A percentile compares a stretch with the other conserved stretches of the same genome.
These are phyloP conservation scores for Potentilla sterilis DNA, from an alignment of 306 rosid genomes.

Conservation along the genomic window DNA sequence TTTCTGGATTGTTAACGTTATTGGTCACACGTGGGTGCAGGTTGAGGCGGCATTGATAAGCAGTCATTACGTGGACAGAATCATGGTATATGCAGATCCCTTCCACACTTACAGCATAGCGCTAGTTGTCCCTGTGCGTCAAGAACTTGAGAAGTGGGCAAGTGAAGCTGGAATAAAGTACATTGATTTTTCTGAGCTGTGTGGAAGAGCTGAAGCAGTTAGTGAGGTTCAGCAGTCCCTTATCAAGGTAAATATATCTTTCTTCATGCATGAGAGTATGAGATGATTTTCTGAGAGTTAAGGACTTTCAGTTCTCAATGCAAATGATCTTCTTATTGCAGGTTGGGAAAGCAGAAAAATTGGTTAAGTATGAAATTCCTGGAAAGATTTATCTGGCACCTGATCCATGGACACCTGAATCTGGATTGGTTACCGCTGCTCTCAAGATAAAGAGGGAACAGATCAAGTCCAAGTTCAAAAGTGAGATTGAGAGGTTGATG, in stretches of 20 bases:
- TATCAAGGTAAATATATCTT: constrained; percentile 54
- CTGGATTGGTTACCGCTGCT: constrained; percentile 93
- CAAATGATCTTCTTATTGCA: constrained; percentile 20
- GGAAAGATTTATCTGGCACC: constrained; percentile 63
- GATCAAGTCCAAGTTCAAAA: constrained; percentile 68
- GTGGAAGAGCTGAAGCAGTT: constrained; percentile 61
- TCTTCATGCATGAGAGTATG: not conserved
- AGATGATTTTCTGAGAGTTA: not conserved
- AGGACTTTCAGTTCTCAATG: not conserved
- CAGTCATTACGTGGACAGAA: constrained; percentile 61
- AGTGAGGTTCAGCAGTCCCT: constrained; percentile 73
- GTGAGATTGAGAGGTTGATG: constrained; percentile 63
- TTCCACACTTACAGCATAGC: constrained; percentile 73
- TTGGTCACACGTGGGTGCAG: constrained; percentile 41
- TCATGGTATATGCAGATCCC: constrained; percentile 84
- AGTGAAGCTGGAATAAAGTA: constrained; percentile 53
- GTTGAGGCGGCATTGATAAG: constrained; percentile 71
- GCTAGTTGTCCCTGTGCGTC: constrained; percentile 54
- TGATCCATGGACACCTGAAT: constrained; percentile 89
- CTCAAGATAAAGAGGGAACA: constrained; percentile 87
- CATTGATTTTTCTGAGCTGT: constrained; percentile 62
- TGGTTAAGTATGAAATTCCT: constrained; percentile 75
- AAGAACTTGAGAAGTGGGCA: constrained; percentile 77
- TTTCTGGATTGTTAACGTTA: constrained; percentile 17
- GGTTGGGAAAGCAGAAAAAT: constrained; percentile 64